Percentiles rank a stretch among this genome's conserved stretches.
Conservation (phyloP, 1,284 basidiomycete species). For the Malassezia cuniculi region DNA sequence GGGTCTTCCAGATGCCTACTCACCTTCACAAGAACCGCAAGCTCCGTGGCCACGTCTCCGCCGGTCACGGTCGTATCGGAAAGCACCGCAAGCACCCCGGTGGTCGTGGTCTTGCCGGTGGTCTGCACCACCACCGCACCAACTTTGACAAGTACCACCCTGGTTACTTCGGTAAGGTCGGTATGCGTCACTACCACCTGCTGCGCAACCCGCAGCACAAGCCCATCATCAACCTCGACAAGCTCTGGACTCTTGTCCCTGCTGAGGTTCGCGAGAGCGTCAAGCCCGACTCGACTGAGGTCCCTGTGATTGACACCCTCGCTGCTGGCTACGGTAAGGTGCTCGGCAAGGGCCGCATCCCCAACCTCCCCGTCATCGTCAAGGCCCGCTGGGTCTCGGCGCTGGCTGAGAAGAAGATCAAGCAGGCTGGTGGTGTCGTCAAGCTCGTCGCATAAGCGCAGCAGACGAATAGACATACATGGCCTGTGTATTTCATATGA, state of each 20-base stretch:
- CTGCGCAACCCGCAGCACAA: constrained; percentile 81
- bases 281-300: constrained; percentile 32
- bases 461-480: too few species aligned
- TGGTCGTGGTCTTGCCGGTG: constrained; percentile 99
- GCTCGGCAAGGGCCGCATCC: constrained; percentile 43
- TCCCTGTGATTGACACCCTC: constrained; percentile 44
- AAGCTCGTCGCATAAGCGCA: constrained; percentile 28
- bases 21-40: constrained; percentile 91
- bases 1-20: constrained; percentile 80
- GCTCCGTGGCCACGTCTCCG: constrained; percentile 74
- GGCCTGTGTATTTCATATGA: constrained; percentile 16
- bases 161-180: constrained; percentile 90
- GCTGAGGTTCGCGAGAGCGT: constrained; percentile 39
- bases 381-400: constrained; percentile 45
- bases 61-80: constrained; percentile 88
- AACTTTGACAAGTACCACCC: constrained; percentile 47
- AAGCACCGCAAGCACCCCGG: constrained; percentile 99
- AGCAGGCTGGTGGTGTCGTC: constrained; percentile 45
- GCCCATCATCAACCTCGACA: constrained; percentile 70
- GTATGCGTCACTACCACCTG: constrained; percentile 95
- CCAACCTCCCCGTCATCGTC: constrained; percentile 41
- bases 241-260: constrained; percentile 44
- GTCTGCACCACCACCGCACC: constrained; percentile 92
- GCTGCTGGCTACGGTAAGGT: constrained; percentile 45
- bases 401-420: constrained; percentile 46